A percentile compares a stretch with the other conserved stretches of the same genome.
Evolutionary conservation across 495 filamentous ascomycete genomes (phyloP).

Genomic region (Thozetella sp.): DNA sequence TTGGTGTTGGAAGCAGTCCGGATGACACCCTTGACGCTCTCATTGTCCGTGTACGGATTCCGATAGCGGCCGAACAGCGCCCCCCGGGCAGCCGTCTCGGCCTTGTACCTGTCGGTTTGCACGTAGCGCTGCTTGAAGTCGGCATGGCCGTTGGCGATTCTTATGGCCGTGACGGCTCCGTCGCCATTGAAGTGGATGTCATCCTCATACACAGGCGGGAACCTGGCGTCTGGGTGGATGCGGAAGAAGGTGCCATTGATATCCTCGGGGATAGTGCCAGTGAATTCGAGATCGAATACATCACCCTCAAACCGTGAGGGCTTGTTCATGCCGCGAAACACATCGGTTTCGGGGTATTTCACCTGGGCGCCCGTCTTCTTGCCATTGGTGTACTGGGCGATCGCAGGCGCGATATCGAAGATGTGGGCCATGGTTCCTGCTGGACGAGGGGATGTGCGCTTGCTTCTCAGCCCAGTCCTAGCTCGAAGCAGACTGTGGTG

Average conservation of each 20-base stretch:
- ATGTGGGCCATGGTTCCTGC: slow-evolving; percentile 41
- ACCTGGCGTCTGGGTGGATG: slow-evolving; percentile 50
- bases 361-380: slow-evolving; percentile 31
- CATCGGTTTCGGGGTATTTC: slow-evolving; percentile 46
- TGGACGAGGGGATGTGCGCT: neutral
- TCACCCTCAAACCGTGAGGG: slow-evolving; percentile 49
- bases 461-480: neutral
- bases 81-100: slow-evolving; percentile 38
- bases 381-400: slow-evolving; percentile 33
- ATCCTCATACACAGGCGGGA: slow-evolving; percentile 55
- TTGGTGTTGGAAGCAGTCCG: slow-evolving; percentile 58
- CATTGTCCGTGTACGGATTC: slow-evolving; percentile 57
- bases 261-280: slow-evolving; percentile 47
- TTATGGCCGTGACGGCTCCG: slow-evolving; percentile 52
- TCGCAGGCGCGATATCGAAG: slow-evolving; percentile 37
- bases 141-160: slow-evolving; percentile 48
- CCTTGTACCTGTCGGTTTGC: slow-evolving; percentile 47
- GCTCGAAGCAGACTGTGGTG: neutral
- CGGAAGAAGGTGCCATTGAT: slow-evolving; percentile 58
- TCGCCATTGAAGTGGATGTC: slow-evolving; percentile 52
- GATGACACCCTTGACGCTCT: slow-evolving; percentile 46
- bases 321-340: slow-evolving; percentile 49
- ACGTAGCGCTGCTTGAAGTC: slow-evolving; percentile 56
- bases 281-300: slow-evolving; percentile 48
- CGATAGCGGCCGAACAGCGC: slow-evolving; percentile 54